A percentile compares a stretch with the other conserved stretches of the same genome.
These are phyloP conservation scores for Apophysomyces sp. DNA, from an alignment of 371 early-diverging fungal species.

Conservation along the genomic window DNA sequence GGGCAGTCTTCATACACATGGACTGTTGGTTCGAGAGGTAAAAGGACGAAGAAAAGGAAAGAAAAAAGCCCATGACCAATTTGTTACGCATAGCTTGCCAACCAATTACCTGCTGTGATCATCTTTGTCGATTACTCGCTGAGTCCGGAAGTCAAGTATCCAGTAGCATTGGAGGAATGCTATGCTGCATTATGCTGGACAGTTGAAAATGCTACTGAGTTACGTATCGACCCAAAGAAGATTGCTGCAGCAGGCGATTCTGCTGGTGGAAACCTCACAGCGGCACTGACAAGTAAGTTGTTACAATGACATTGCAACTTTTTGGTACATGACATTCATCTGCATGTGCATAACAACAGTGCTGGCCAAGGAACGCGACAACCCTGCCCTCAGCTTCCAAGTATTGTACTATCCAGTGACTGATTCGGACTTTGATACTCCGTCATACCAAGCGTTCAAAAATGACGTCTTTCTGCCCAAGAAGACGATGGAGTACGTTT, in stretches of 20 bases:
- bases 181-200: constrained; percentile 30
- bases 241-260: constrained; percentile 34
- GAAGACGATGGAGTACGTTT: constrained; percentile 13
- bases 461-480: constrained; percentile 12
- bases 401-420: constrained; percentile 33
- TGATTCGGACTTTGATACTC: constrained; percentile 14
- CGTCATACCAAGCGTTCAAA: constrained; percentile 15
- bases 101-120: constrained; percentile 8
- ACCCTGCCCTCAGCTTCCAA: constrained; percentile 20
- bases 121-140: constrained; percentile 24
- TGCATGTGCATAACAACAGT: constrained; percentile 7
- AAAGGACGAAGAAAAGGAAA: neutral
- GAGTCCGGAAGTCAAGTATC: constrained; percentile 26
- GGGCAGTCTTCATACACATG: constrained; percentile 8
- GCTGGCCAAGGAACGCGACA: constrained; percentile 22
- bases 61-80: neutral
- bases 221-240: constrained; percentile 18
- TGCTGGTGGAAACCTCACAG: constrained; percentile 36
- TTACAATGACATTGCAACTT: neutral
- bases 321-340: neutral
- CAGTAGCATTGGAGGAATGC: constrained; percentile 30
- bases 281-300: constrained; percentile 23
- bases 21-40: constrained; percentile 3
- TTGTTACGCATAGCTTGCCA: neutral
- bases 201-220: constrained; percentile 8